phyloP scores from a whole-genome alignment of 768 basidiomycete species.

The Podaxis carcinomalis region DNA sequence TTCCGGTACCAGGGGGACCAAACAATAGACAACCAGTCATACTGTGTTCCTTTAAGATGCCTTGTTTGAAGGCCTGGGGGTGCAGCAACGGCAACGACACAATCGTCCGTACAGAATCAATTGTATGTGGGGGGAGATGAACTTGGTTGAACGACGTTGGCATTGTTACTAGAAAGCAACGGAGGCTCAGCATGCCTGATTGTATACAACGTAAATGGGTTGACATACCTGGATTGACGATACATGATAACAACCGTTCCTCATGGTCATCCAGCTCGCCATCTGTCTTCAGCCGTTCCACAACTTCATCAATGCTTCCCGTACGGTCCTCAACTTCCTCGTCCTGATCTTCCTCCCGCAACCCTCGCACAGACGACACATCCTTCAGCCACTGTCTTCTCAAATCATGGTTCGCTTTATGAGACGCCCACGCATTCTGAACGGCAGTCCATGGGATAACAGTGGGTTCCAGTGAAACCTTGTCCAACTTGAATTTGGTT shows the following conservation, averaged over 20 bases:
- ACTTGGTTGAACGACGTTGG: constrained; percentile 85
- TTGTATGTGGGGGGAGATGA: constrained; percentile 82
- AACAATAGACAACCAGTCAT: constrained; percentile 91
- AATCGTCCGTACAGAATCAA: constrained; percentile 88
- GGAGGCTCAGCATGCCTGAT: not conserved
- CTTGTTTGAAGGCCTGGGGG: constrained; percentile 82
- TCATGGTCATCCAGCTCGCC: constrained; percentile 78
- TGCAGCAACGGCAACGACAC: constrained; percentile 87
- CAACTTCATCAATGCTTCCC: constrained; percentile 58
- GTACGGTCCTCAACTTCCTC: constrained; percentile 31
- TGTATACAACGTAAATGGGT: not conserved
- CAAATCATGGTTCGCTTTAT: constrained; percentile 42
- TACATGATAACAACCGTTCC: constrained; percentile 74
- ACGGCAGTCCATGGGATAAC: constrained; percentile 65
- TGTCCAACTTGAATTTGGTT: constrained; percentile 23
- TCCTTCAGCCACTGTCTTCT: constrained; percentile 63
- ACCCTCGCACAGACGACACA: constrained; percentile 21
- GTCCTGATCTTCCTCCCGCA: constrained; percentile 26
- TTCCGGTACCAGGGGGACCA: constrained; percentile 88
- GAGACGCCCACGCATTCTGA: constrained; percentile 59
- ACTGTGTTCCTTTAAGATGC: constrained; percentile 86
- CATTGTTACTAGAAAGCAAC: constrained; percentile 43
- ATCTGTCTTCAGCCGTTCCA: constrained; percentile 74
- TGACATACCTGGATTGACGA: constrained; percentile 72
- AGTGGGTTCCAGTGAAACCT: constrained; percentile 49